Conservation (phyloP, 2,329 filamentous ascomycete species). For the Plectosphaerella plurivora region DNA sequence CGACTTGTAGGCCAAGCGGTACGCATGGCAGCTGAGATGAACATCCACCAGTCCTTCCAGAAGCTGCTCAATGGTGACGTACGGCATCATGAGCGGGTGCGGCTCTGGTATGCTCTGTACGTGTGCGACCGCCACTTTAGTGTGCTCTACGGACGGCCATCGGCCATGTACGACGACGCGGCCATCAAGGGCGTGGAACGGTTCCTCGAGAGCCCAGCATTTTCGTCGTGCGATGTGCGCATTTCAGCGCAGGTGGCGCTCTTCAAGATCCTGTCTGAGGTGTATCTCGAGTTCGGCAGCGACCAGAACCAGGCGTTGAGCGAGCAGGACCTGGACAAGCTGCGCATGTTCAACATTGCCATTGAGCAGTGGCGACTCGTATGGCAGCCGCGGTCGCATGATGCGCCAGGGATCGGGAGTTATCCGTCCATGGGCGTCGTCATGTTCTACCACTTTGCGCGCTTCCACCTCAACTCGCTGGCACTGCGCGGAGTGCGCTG, state of each 20-base stretch:
- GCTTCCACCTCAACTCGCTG: conserved; percentile 9
- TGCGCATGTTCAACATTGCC: conserved; percentile 7
- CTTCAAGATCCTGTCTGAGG: conserved; percentile 8
- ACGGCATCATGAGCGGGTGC: conserved; percentile 47
- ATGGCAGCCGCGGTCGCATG: conserved; percentile 7
- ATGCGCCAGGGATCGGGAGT: conserved; percentile 6
- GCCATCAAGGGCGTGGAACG: conserved; percentile 17
- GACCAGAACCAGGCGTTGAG: conserved; percentile 6
- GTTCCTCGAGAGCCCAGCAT: conserved; percentile 18
- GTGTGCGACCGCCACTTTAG: conserved; percentile 26
- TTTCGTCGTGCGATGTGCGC: conserved; percentile 12
- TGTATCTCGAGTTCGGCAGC: conserved; percentile 6
- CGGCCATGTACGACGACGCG: conserved; percentile 18
- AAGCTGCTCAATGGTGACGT: conserved; percentile 39
- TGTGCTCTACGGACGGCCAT: conserved; percentile 23
- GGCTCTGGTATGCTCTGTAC: conserved; percentile 50
- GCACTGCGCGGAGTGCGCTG: conserved; percentile 6
- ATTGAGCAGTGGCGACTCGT: conserved; percentile 5
- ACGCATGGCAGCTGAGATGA: conserved; percentile 50
- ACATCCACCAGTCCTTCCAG: conserved; percentile 48
- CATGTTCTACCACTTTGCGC: conserved; percentile 10
- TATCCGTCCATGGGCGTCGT: conserved; percentile 10
- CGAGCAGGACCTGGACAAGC: conserved; percentile 7
- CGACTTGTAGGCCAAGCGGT: conserved; percentile 55
- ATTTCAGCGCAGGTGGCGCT: conserved; percentile 14